A percentile compares a stretch with the other conserved stretches of the same genome.
Evolutionary conservation across 2,329 filamentous ascomycete species (phyloP).

Genomic region (Claviceps africana): DNA sequence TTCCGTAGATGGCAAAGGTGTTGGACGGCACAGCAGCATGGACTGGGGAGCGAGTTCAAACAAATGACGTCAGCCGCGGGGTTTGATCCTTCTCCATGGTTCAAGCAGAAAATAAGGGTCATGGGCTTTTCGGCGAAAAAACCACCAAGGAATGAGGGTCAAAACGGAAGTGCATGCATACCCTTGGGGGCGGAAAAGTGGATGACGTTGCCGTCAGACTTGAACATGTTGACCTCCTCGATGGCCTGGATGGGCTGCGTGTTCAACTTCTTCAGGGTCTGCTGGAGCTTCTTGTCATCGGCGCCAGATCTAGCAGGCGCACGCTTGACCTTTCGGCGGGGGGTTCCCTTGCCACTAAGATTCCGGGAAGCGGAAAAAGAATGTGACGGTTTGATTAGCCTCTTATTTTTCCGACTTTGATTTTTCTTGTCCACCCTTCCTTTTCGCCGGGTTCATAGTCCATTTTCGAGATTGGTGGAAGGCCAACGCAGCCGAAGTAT

Average conservation of each 20-base stretch:
- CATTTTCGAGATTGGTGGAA: not conserved
- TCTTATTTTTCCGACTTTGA: too few species aligned
- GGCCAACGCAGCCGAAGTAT: not conserved
- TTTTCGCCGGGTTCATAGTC: not conserved
- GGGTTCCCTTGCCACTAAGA: slow-evolving; percentile 83
- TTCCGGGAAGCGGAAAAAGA: slow-evolving; percentile 5
- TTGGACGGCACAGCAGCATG: slow-evolving; percentile 95
- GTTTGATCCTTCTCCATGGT: too few species aligned
- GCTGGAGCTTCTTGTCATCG: slow-evolving; percentile 99
- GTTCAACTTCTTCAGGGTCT: slow-evolving; percentile 96
- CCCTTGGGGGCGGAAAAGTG: slow-evolving; percentile 98
- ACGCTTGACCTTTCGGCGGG: slow-evolving; percentile 96
- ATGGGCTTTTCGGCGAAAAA: not conserved
- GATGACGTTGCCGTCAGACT: slow-evolving; percentile 98
- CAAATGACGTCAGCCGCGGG: not conserved
- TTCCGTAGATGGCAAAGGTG: slow-evolving; percentile 99
- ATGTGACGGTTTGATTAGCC: slow-evolving; percentile 13
- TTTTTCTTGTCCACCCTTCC: not conserved
- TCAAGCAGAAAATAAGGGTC: too few species aligned
- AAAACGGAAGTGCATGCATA: slow-evolving; percentile 32
- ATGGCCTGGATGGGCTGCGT: slow-evolving; percentile 98
- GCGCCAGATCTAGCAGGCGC: slow-evolving; percentile 81
- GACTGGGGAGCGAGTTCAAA: slow-evolving; percentile 38
- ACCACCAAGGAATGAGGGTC: not conserved
- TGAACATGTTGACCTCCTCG: slow-evolving; percentile 99